Conservation (phyloP, 2,329 filamentous ascomycete species). For the Pseudocercospora eumusae region DNA sequence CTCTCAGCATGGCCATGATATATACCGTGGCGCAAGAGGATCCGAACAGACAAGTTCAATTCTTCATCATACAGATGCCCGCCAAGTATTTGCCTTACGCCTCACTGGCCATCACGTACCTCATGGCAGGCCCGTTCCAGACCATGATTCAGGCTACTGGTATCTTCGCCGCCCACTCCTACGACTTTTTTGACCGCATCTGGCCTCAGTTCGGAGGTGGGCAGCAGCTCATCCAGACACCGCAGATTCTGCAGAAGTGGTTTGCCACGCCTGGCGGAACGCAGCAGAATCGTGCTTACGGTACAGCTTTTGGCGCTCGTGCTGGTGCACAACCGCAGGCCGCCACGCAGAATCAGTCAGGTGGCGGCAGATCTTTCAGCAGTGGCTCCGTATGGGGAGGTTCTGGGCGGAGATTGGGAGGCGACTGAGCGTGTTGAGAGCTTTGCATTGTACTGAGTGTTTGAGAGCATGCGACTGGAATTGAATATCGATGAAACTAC, state of each 20-base stretch:
- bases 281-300: constrained; percentile 57
- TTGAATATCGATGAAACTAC: not conserved
- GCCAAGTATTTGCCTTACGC: constrained; percentile 78
- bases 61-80: constrained; percentile 81
- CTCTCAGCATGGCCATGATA: constrained; percentile 74
- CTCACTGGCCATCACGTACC: constrained; percentile 72
- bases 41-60: constrained; percentile 70
- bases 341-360: constrained; percentile 32
- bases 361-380: constrained; percentile 38
- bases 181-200: constrained; percentile 83
- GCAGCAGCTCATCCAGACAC: constrained; percentile 72
- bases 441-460: not conserved
- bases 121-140: constrained; percentile 62
- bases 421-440: constrained; percentile 11
- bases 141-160: constrained; percentile 70
- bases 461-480: not conserved
- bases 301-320: constrained; percentile 56
- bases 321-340: constrained; percentile 47
- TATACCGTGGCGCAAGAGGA: constrained; percentile 89
- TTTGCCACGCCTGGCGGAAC: constrained; percentile 55
- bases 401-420: constrained; percentile 21
- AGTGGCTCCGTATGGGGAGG: constrained; percentile 53
- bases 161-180: constrained; percentile 83
- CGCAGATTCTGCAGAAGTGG: constrained; percentile 67
- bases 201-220: constrained; percentile 90